Evolutionary conservation across 306 rosid species (phyloP), one percentile per base, ranked within the genome.

Genomic region (Lathyrus tuberosus): DNA sequence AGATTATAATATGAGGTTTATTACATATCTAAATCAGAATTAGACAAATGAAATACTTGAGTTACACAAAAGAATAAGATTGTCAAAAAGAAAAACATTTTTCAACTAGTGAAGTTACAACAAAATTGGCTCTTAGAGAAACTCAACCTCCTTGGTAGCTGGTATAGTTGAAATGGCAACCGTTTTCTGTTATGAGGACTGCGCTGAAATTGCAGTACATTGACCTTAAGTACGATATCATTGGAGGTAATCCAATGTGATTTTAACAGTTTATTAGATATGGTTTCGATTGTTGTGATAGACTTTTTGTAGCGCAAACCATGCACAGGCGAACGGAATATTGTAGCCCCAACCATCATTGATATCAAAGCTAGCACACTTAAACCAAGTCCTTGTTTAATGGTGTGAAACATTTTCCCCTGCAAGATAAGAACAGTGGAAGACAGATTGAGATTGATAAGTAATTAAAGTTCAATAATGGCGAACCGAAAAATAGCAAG

Each of bases 311-410:
- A 28, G 28, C 16, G 58, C 16, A 65, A 47, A 47, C 26, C 58
- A 10, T 46, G 43, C 11, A 6, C 2, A 28, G 26, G 42, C 1
- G n/a, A 26, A 65, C 1, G 30, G 43, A 65, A 46, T 3, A 65
- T 1, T 13, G 26, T 30, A 46, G 58, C 57, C 28, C 58, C 71
- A 3, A 24, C 8, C 54, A 22, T 43, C 54, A 42, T 20, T 46
- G 58, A 26, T 52, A 65, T 28, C 71, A 65, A 65, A 46, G 16
- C 41, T 28, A 65, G 15, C 10, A 47, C 13, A 4, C 42, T 47
- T 46, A 65, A 24, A 47, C 15, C n/a, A 1, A 65, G 24, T 65
- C 15, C 58, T 15, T 46, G 43, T 30, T n/a, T 65, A 15, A 28
- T 46, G 16, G 30, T 46, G 58, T 65, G 58, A 30, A 46, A 46